Evolutionary conservation across 371 early-diverging fungal species (phyloP).

Genomic region (Apophysomyces elegans): DNA sequence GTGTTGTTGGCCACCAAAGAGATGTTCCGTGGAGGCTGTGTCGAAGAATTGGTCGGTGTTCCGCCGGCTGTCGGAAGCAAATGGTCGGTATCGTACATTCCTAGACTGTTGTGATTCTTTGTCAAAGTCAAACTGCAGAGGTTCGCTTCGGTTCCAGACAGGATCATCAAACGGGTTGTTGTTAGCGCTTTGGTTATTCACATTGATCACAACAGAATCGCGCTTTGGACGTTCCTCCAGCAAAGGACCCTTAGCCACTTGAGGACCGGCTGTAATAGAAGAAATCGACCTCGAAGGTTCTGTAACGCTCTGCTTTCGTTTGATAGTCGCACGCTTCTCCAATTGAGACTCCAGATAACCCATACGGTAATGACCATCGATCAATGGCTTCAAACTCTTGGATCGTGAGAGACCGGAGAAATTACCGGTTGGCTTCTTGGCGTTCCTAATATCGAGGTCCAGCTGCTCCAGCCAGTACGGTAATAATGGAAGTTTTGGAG

Average conservation of each 20-base stretch:
- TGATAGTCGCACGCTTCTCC: constrained; percentile 33
- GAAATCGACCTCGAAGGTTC: not conserved
- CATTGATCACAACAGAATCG: constrained; percentile 11
- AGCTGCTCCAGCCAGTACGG: constrained; percentile 98
- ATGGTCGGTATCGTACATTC: constrained; percentile 1
- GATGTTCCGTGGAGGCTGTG: constrained; percentile 30
- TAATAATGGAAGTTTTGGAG: constrained; percentile 78
- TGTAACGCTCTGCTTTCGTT: constrained; percentile 20
- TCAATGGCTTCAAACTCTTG: constrained; percentile 49
- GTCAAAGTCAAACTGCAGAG: constrained; percentile 17
- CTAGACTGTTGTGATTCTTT: constrained; percentile 13
- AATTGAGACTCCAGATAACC: constrained; percentile 53
- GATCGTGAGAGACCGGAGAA: constrained; percentile 40
- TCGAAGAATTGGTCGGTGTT: constrained; percentile 18
- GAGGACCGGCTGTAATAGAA: not conserved
- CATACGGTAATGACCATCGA: constrained; percentile 48
- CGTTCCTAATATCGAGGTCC: constrained; percentile 87
- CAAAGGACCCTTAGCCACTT: not conserved
- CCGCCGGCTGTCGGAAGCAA: constrained; percentile 1
- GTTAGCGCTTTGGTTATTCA: not conserved
- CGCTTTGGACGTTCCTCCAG: constrained; percentile 10
- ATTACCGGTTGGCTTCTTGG: constrained; percentile 32
- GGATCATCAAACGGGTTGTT: constrained; percentile 48
- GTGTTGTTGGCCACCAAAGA: constrained; percentile 23
- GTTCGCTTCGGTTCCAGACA: constrained; percentile 32